Evolutionary conservation across 169 alveolate species (phyloP).

Genomic region (Plasmodium berghei): DNA sequence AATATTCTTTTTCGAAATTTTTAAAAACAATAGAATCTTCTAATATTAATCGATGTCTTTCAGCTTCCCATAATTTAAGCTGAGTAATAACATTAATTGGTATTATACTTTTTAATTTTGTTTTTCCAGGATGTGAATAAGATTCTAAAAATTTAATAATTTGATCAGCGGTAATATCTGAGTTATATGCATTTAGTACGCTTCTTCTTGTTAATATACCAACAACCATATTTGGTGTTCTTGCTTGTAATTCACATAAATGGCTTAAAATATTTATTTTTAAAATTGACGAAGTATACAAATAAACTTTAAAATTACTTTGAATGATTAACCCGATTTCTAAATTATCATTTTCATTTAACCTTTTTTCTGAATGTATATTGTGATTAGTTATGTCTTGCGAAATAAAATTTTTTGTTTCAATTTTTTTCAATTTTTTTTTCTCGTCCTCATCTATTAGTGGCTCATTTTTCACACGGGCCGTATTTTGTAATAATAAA

Average conservation of each 20-base stretch:
- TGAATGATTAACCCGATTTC: slow-evolving; percentile 90
- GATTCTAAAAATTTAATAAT: slow-evolving; percentile 88
- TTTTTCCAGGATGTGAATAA: slow-evolving; percentile 84
- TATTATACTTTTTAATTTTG: slow-evolving; percentile 76
- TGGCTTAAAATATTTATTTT: slow-evolving; percentile 89
- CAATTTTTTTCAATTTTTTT: neutral
- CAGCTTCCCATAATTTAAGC: slow-evolving; percentile 91
- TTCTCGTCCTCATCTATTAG: neutral
- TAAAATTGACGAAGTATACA: slow-evolving; percentile 90
- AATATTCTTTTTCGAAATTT: slow-evolving; percentile 84
- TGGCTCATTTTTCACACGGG: neutral
- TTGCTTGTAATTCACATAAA: slow-evolving; percentile 90
- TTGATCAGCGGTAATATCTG: slow-evolving; percentile 91
- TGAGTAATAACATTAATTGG: slow-evolving; percentile 91
- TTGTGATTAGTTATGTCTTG: slow-evolving; percentile 19
- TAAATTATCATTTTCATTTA: slow-evolving; percentile 63
- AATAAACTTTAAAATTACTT: slow-evolving; percentile 92
- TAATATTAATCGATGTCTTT: slow-evolving; percentile 86
- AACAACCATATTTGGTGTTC: slow-evolving; percentile 90
- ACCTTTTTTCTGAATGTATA: slow-evolving; percentile 49
- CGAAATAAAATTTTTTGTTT: neutral
- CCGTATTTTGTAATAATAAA: slow-evolving; percentile 6
- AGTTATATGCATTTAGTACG: slow-evolving; percentile 87
- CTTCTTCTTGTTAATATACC: slow-evolving; percentile 90
- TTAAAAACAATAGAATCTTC: slow-evolving; percentile 84